Evolutionary conservation across 2,329 filamentous ascomycete genomes (phyloP).

Genomic region (Westerdykella aurantiaca): DNA sequence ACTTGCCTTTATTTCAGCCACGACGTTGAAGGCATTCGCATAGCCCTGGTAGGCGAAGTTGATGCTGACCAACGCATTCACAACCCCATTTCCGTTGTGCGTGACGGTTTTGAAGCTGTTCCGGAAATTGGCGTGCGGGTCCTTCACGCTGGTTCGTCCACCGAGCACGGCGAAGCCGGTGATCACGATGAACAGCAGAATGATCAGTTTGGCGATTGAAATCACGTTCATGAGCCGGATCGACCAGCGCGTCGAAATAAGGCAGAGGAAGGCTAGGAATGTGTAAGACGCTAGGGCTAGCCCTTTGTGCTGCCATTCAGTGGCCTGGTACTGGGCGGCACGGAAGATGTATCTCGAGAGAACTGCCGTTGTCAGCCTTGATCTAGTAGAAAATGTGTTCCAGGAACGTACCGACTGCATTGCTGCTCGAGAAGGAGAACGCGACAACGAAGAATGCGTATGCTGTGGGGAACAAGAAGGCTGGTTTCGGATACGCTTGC

Average conservation of each 20-base stretch:
- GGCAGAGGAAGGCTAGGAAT: constrained; percentile 19
- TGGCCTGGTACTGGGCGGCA: constrained; percentile 18
- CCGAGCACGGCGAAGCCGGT: constrained; percentile 28
- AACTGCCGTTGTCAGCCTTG: constrained; percentile 4
- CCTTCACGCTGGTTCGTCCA: constrained; percentile 20
- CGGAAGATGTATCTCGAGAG: constrained; percentile 28
- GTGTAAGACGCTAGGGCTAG: constrained; percentile 23
- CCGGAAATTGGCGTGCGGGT: constrained; percentile 22
- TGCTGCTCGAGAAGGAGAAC: constrained; percentile 28
- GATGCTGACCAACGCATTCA: constrained; percentile 27
- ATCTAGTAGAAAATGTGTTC: not conserved
- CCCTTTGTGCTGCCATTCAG: constrained; percentile 26
- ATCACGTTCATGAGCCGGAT: constrained; percentile 27
- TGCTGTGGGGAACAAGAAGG: constrained; percentile 23
- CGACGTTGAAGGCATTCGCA: constrained; percentile 31
- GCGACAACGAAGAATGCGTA: constrained; percentile 26
- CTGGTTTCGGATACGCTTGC: constrained; percentile 24
- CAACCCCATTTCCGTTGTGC: constrained; percentile 24
- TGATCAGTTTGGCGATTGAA: constrained; percentile 52
- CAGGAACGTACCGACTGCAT: constrained; percentile 13
- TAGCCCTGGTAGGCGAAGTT: constrained; percentile 29
- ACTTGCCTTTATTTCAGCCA: constrained; percentile 27
- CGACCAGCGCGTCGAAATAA: constrained; percentile 23
- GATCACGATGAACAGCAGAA: constrained; percentile 50
- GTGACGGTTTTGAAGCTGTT: constrained; percentile 24